Evolutionary conservation across 495 filamentous ascomycete species (phyloP).

Genomic region (Barbatosphaeria neglecta): DNA sequence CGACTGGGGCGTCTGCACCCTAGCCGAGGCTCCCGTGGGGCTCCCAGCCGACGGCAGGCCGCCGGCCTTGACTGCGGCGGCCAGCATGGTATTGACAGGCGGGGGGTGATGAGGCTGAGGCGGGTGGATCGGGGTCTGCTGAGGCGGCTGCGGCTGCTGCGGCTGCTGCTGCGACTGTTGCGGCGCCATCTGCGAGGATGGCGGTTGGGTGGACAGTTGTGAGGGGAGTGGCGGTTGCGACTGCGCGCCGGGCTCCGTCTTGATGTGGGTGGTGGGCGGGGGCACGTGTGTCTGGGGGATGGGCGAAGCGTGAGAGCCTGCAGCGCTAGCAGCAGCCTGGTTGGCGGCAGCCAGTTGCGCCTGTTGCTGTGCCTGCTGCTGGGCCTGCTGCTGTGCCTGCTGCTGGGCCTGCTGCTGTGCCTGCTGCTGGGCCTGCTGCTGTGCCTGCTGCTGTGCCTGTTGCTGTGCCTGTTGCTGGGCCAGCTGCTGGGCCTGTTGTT

Average conservation of each 20-base stretch:
- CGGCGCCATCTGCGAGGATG: no score
- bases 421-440: no score
- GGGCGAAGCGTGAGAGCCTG: constrained; percentile 1
- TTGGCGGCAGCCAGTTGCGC: constrained; percentile 10
- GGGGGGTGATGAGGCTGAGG: constrained; percentile 29
- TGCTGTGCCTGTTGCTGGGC: no score
- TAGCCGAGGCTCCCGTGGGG: constrained; percentile 30
- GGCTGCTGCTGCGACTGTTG: background rate
- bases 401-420: no score
- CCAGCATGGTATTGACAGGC: constrained; percentile 34
- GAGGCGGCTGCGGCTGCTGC: constrained; percentile 5
- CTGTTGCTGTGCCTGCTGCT: no score
- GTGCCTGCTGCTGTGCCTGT: no score
- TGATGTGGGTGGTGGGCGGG: constrained; percentile 18
- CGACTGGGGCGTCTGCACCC: constrained; percentile 34
- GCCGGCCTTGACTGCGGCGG: constrained; percentile 25
- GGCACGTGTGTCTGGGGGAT: constrained; percentile 1
- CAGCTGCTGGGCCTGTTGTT: no score
- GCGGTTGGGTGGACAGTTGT: no score
- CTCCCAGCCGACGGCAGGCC: constrained; percentile 25
- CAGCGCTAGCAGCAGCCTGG: constrained; percentile 2
- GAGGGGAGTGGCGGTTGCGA: constrained; percentile 3
- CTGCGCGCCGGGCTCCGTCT: constrained; percentile 28
- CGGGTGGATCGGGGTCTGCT: constrained; percentile 9
- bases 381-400: no score